Base-by-base conservation (phyloP, 108 stramenopile genomes). In the Thalassiosira profunda region DNA sequence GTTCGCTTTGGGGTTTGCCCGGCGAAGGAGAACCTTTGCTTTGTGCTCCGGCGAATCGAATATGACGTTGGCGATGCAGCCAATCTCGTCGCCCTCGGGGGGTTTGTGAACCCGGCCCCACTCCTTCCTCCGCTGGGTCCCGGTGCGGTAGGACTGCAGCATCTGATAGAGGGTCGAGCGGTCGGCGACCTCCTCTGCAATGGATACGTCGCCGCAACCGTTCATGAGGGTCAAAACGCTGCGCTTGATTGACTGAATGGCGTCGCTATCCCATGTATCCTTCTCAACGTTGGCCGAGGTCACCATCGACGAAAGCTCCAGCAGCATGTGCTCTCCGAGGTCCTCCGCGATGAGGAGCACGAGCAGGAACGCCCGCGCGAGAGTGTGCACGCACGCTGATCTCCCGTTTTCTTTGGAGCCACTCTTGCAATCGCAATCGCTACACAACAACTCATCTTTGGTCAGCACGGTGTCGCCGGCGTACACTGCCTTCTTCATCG, bases 401-500 rank as follows among this genome's bases (percentile, higher is more conserved):
- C 47, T 2, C 23, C 51, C 20, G 18, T 64, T n/a, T 25, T 17
- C 12, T 17, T 58, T 31, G 0, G 58, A 31, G 0, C 58, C 58
- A 35, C 58, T 58, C 15, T 58, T 58, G 38, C 58, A 58, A 41
- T 38, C 58, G 12, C 58, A 58, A 7, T 58, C 25, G 0, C 21
- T n/a, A 30, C 60, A 45, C 26, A 62, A 30, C 8, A 62, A 31
- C 26, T 49, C 26, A 49, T 64, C 63, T 25, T 64, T 64, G 20
- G 63, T 64, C 15, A 64, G 37, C 25, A 64, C 63, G 21, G 30
- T 30, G 12, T 14, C 23, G 8, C 63, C 63, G n/a, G 21, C 47
- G 29, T 64, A 64, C 37, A 49, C 40, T 21, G 48, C 47, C 63
- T 64, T 64, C 47, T 64, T 64, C 63, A 64, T 64, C 4, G 63